Conservation (phyloP, 2,329 filamentous ascomycete genomes). For the Phyllosticta citriasiana region DNA sequence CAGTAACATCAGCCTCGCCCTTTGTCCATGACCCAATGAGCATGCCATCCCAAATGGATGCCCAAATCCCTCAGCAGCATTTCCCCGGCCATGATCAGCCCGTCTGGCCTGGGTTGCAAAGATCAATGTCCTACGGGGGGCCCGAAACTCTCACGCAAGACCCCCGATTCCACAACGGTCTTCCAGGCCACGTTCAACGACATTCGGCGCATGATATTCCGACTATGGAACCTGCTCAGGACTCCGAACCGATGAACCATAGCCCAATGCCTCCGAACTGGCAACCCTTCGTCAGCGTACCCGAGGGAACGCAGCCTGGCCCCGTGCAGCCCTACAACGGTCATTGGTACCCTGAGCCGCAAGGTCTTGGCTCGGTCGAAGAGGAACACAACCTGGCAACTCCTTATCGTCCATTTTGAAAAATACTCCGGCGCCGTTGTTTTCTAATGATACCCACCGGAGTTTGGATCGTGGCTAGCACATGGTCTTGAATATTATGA, state of each 20-base stretch:
- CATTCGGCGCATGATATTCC: not conserved
- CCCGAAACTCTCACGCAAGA: conserved; percentile 27
- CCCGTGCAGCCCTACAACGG: conserved; percentile 6
- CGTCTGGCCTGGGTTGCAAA: conserved; percentile 23
- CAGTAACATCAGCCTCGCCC: conserved; percentile 19
- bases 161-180: conserved; percentile 13
- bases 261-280: not conserved
- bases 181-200: not conserved
- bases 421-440: conserved; percentile 5
- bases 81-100: conserved; percentile 19
- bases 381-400: conserved; percentile 2
- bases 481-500: not conserved
- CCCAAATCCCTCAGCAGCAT: conserved; percentile 25
- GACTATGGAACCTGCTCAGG: not conserved
- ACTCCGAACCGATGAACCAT: not conserved
- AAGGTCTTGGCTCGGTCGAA: conserved; percentile 3
- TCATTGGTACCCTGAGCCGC: conserved; percentile 1
- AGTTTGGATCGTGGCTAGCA: not conserved
- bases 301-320: conserved; percentile 1
- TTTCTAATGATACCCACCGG: conserved; percentile 7
- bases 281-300: not conserved
- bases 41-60: conserved; percentile 13
- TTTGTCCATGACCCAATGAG: conserved; percentile 24
- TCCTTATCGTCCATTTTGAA: conserved; percentile 6
- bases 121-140: conserved; percentile 31